Base-by-base conservation (phyloP, 306 rosid species). In the Cicer pinnatifidum region DNA sequence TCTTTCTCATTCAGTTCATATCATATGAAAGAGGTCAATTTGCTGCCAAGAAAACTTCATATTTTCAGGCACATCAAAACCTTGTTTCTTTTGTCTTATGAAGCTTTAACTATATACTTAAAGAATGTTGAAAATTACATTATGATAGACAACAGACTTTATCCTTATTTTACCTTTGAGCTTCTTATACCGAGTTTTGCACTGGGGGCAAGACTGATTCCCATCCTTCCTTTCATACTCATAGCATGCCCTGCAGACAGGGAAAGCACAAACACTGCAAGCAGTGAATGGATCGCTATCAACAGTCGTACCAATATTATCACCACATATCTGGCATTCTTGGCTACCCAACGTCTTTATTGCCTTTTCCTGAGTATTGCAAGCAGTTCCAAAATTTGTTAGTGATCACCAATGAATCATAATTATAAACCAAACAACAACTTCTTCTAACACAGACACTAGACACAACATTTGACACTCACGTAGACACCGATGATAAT, bases 161-260 rank as follows among this genome's bases (percentile, higher is more conserved):
- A 69, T 52, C 56, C 52, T 16, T 6, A 7, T 47, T 43, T 40
- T 53, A 93, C 98, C 98, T 88, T 86, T 91, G 81, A 80, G 97
- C 80, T 89, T 88, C 79, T 83, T 91, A 83, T 93, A 93, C 77
- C 86, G 84, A 75, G 97, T 91, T 82, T 93, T 93, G 84, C 98
- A 93, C 73, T 93, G 97, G 15, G 98, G 97, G 63, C 98, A 93
- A 63, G 98, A 91, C 82, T 89, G 93, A 68, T 89, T 93, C 58
- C 98, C 98, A 82, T 93, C 97, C 84, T 93, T 93, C 86, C 98
- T 85, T 81, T 93, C 98, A 39, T 93, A 93, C 83, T 93, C 98
- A 72, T 93, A 93, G 81, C 98, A 93, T 0, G 97, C 88, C 78
- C 98, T 80, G 82, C 98, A 93, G 11, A 93, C 98, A 43, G 98